Evolutionary conservation across 345 rosid species (phyloP).

Genomic region (Syzygium aqueum): DNA sequence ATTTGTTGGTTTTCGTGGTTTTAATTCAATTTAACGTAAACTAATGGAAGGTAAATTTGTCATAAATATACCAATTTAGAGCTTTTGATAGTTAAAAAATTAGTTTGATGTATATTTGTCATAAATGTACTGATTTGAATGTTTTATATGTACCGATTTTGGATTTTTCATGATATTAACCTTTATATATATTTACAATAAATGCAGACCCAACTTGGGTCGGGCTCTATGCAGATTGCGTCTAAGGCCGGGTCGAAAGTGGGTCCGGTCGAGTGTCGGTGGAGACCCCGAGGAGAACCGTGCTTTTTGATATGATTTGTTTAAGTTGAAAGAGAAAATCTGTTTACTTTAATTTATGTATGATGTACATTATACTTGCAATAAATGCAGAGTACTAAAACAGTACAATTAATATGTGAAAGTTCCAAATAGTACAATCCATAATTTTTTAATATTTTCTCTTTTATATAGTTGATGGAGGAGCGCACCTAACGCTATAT

Average conservation of each 20-base stretch:
- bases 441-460: neutral
- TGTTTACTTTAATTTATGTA: neutral
- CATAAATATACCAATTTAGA: too few species aligned
- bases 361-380: neutral
- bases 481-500: neutral
- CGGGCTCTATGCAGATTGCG: too few species aligned
- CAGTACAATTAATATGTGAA: neutral
- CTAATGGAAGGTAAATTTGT: too few species aligned
- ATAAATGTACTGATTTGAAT: too few species aligned
- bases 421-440: neutral
- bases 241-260: neutral
- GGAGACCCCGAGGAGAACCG: fast-evolving
- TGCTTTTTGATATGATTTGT: neutral
- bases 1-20: too few species aligned
- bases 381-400: neutral
- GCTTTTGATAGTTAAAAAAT: too few species aligned
- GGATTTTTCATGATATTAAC: too few species aligned
- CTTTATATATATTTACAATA: neutral
- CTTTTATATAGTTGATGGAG: too few species aligned
- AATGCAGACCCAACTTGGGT: neutral
- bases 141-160: too few species aligned
- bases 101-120: too few species aligned
- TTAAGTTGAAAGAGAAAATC: neutral
- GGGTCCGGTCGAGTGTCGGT: fast-evolving
- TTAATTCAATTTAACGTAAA: too few species aligned